Percentiles rank a stretch among this genome's conserved stretches.
phyloP scores from a whole-genome alignment of 129 eudicot species.

The Saussurea involucrata region DNA sequence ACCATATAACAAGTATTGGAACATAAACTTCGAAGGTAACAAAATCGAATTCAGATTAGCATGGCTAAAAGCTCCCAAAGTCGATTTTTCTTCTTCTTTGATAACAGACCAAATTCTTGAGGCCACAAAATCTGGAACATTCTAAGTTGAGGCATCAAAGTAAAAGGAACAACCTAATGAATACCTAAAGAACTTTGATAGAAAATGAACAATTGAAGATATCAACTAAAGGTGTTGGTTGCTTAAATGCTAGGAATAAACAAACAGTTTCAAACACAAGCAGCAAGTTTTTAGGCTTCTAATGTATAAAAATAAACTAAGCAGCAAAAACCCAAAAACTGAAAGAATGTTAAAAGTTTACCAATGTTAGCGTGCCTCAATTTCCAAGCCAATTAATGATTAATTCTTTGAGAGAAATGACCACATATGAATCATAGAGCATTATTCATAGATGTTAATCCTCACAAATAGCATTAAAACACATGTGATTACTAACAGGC shows the following conservation, averaged over 20 bases:
- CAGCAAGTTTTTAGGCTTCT: not conserved
- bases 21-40: no score
- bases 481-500: not conserved
- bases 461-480: not conserved
- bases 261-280: not conserved
- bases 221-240: not conserved
- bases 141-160: no score
- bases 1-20: not conserved
- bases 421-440: not conserved
- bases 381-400: not conserved
- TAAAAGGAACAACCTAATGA: not conserved
- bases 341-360: not conserved
- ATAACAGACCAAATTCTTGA: not conserved
- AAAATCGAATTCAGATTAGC: not conserved
- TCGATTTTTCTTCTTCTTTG: not conserved
- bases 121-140: not conserved
- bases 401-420: not conserved
- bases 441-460: not conserved
- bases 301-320: not conserved
- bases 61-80: no score
- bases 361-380: not conserved
- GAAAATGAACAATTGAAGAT: not conserved
- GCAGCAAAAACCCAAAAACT: not conserved
- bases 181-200: not conserved
- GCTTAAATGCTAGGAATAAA: not conserved